Conservation (phyloP, 148 eudicot genomes). For the Agrostemma githago region DNA sequence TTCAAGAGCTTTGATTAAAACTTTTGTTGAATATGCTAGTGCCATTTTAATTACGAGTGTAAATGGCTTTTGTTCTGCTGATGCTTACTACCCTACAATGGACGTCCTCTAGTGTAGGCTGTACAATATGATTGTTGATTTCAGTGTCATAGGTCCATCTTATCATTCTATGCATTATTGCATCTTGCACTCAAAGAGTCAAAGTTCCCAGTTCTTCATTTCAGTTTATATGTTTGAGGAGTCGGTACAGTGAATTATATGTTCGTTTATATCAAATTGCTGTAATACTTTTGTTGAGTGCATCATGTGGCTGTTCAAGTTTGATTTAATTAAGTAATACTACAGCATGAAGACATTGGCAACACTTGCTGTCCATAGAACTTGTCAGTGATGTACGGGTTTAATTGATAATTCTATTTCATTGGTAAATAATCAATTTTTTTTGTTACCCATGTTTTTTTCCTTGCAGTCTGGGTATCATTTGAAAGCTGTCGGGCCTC, state of each 20-base stretch:
- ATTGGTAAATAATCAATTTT: neutral
- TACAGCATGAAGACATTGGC: neutral
- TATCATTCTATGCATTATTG: neutral
- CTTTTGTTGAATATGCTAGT: neutral
- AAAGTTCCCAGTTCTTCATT: neutral
- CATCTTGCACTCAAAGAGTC: neutral
- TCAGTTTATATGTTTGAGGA: neutral
- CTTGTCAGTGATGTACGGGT: neutral
- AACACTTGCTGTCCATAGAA: neutral
- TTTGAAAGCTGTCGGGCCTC: conserved; percentile 65
- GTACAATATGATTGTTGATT: neutral
- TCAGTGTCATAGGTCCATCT: neutral
- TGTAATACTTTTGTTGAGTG: neutral
- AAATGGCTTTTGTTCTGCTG: neutral
- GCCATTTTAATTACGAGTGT: neutral
- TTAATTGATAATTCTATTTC: conserved; percentile 6
- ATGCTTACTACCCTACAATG: neutral
- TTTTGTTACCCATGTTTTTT: conserved; percentile 17
- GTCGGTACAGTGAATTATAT: neutral
- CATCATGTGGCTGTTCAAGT: neutral
- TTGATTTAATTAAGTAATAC: neutral
- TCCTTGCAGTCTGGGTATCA: conserved; percentile 83
- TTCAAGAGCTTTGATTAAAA: neutral
- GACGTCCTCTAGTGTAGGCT: neutral
- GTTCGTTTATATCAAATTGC: neutral